Evolutionary conservation across 441 rosid genomes (phyloP).

Genomic region (Monsonia emarginata): DNA sequence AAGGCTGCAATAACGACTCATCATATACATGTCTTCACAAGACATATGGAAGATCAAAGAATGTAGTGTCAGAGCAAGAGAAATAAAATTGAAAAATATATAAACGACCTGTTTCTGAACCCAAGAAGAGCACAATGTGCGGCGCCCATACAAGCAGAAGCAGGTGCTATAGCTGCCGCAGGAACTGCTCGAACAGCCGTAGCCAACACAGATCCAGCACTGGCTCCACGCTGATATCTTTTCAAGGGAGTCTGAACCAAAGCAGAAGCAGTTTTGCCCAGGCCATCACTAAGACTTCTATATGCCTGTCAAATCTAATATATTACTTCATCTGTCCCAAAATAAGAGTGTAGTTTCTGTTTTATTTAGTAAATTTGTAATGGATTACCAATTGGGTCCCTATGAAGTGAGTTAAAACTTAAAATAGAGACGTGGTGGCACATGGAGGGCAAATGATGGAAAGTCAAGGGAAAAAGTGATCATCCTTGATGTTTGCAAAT

Average conservation of each 20-base stretch:
- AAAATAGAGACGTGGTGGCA: too few relatives aligned
- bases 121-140: slow-evolving; percentile 79
- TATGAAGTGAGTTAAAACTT: too few relatives aligned
- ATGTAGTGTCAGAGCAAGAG: not conserved
- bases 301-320: slow-evolving; percentile 61
- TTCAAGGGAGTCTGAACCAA: slow-evolving; percentile 72
- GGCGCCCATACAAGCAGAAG: slow-evolving; percentile 80
- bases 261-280: slow-evolving; percentile 85
- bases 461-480: too few relatives aligned
- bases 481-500: too few relatives aligned
- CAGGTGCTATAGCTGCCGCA: slow-evolving; percentile 87
- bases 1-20: slow-evolving; percentile 55
- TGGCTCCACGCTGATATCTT: slow-evolving; percentile 78
- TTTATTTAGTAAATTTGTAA: too few relatives aligned
- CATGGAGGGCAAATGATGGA: too few relatives aligned
- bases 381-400: too few relatives aligned
- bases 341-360: too few relatives aligned
- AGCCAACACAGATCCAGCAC: slow-evolving; percentile 76
- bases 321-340: too few relatives aligned
- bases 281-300: slow-evolving; percentile 74
- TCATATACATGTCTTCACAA: too few relatives aligned
- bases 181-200: slow-evolving; percentile 79
- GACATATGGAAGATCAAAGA: not conserved
- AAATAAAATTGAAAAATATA: not conserved
- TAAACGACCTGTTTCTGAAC: slow-evolving; percentile 70